Conservation (phyloP, 352 stramenopile species). For the Pythium inflatum region DNA sequence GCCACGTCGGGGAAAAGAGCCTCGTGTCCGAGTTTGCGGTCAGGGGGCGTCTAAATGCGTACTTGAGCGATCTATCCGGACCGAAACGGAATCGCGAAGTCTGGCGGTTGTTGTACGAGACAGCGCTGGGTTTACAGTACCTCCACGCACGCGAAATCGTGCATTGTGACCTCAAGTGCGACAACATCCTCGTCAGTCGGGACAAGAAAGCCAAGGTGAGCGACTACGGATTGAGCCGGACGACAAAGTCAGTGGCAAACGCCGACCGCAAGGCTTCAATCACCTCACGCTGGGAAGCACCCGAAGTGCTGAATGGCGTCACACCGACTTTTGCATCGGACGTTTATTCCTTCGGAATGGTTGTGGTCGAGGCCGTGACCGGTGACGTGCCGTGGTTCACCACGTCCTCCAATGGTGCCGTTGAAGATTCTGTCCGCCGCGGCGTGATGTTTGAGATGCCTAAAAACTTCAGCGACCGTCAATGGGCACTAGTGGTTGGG, state of each 20-base stretch:
- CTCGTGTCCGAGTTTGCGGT: conserved; percentile 50
- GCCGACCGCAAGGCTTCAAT: neutral
- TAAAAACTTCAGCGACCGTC: neutral
- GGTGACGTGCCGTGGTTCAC: too few species aligned
- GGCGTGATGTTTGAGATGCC: neutral
- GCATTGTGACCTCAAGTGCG: conserved; percentile 29
- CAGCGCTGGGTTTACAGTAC: conserved; percentile 62
- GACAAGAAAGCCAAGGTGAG: conserved; percentile 28
- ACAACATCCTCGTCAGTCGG: conserved; percentile 38
- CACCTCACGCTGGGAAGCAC: conserved; percentile 30
- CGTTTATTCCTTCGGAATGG: conserved; percentile 45
- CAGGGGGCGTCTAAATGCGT: conserved; percentile 46
- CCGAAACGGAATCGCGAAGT: conserved; percentile 25
- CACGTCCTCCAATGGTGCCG: neutral
- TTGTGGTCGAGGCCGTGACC: conserved; percentile 36
- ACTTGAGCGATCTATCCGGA: conserved; percentile 26
- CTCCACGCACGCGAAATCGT: conserved; percentile 62
- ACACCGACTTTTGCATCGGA: conserved; percentile 28
- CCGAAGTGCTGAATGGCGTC: conserved; percentile 26
- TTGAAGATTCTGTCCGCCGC: neutral
- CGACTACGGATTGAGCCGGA: conserved; percentile 31
- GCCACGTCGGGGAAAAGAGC: conserved; percentile 42
- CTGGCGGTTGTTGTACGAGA: conserved; percentile 44
- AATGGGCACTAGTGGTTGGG: neutral
- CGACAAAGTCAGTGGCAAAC: neutral